Evolutionary conservation across 1,139 yeast species (phyloP).

Genomic region (Geotrichum macrosporum): DNA sequence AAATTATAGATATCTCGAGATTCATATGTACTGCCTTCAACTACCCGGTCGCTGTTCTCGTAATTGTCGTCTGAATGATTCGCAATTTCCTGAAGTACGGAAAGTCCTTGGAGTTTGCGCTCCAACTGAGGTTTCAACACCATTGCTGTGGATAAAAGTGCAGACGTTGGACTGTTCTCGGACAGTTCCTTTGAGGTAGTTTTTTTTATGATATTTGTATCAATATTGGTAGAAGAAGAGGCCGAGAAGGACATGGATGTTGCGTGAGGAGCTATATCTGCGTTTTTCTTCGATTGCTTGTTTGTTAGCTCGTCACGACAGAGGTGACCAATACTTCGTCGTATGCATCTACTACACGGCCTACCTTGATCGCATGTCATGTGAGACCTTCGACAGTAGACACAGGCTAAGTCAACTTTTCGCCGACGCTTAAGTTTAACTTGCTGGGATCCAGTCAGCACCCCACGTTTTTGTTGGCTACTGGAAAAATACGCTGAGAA

Average conservation of each 20-base stretch:
- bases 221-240: too few relatives aligned
- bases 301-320: constrained; percentile 69
- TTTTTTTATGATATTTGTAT: too few relatives aligned
- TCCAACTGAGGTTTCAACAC: constrained; percentile 19
- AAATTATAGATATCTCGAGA: not conserved
- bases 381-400: constrained; percentile 87
- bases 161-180: constrained; percentile 19
- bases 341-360: constrained; percentile 84
- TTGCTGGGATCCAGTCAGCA: too few relatives aligned
- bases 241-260: not conserved
- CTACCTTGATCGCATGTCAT: constrained; percentile 79
- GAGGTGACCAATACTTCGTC: constrained; percentile 81
- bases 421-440: too few relatives aligned
- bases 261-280: constrained; percentile 2
- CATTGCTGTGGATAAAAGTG: constrained; percentile 22
- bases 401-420: constrained; percentile 59
- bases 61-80: too few relatives aligned
- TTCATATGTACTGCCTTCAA: not conserved
- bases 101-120: constrained; percentile 7
- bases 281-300: constrained; percentile 7
- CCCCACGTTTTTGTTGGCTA: too few relatives aligned
- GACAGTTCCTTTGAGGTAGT: not conserved
- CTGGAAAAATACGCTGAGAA: too few relatives aligned
- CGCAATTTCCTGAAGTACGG: constrained; percentile 19
- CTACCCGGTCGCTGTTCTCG: too few relatives aligned